Conservation (phyloP, 225 moss, liverwort and hornwort genomes). For the Ulota crispa region DNA sequence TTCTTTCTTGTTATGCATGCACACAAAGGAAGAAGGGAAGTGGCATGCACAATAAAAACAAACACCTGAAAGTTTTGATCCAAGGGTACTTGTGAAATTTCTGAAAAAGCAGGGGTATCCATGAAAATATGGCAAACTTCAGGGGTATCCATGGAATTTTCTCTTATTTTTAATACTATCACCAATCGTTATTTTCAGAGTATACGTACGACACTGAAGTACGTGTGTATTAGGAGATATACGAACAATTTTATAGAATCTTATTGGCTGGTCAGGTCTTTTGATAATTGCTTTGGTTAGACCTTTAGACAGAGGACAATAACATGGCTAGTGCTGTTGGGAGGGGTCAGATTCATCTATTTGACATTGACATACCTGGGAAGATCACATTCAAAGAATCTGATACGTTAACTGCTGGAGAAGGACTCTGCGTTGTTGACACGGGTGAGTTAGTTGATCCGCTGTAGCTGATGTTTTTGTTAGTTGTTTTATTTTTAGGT, state of each 20-base stretch:
- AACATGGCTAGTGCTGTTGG: conserved; percentile 13
- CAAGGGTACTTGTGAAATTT: too few relatives aligned
- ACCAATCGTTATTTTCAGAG: not conserved
- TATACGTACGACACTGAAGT: not conserved
- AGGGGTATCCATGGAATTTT: too few relatives aligned
- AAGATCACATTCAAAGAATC: conserved; percentile 92
- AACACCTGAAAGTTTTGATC: too few relatives aligned
- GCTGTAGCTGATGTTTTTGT: not conserved
- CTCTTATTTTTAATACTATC: not conserved
- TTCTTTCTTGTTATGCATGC: too few relatives aligned
- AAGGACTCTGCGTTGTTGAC: conserved; percentile 72
- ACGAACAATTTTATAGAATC: not conserved
- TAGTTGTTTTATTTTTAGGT: not conserved
- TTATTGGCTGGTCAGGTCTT: not conserved
- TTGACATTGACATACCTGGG: conserved; percentile 96
- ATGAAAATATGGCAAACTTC: too few relatives aligned
- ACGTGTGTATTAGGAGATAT: not conserved
- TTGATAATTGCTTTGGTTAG: not conserved
- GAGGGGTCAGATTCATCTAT: conserved; percentile 72
- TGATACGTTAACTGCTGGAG: conserved; percentile 68
- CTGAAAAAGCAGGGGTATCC: too few relatives aligned
- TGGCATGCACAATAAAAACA: too few relatives aligned
- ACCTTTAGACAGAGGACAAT: not conserved
- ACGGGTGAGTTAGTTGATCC: conserved; percentile 51
- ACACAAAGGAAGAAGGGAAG: too few relatives aligned